These are phyloP conservation scores for Purpureocillium lavendulum DNA, from an alignment of 2,329 filamentous ascomycete species.

Conservation along the genomic window DNA sequence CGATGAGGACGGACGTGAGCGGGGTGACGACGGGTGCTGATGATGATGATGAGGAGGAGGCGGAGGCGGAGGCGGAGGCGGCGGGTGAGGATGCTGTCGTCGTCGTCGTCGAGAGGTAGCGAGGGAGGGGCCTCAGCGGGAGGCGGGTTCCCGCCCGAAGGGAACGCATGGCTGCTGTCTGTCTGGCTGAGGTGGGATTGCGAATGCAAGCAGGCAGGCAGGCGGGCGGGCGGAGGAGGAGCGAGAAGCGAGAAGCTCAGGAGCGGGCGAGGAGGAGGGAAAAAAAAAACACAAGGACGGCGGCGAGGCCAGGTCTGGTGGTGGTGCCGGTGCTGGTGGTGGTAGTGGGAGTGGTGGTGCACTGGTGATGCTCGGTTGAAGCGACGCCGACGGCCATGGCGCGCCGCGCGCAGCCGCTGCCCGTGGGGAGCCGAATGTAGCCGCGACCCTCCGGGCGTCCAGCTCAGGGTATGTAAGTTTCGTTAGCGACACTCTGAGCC, in stretches of 20 bases:
- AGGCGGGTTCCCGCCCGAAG: conserved; percentile 39
- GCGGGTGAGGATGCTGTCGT: conserved; percentile 5
- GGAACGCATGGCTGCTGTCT: conserved; percentile 40
- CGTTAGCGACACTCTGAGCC: no score
- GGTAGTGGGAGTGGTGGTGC: neutral
- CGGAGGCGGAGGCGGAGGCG: no score
- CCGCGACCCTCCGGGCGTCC: conserved; percentile 7
- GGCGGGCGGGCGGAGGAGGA: no score
- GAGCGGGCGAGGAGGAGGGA: no score
- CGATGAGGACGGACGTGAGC: conserved; percentile 80
- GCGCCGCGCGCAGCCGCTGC: conserved; percentile 6
- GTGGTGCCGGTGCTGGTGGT: no score
- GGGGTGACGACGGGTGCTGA: conserved; percentile 32
- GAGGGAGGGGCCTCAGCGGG: conserved; percentile 35
- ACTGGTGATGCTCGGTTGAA: neutral
- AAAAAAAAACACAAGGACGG: no score
- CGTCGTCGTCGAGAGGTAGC: conserved; percentile 18
- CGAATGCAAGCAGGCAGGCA: neutral
- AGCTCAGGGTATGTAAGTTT: no score
- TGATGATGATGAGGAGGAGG: conserved; percentile 11
- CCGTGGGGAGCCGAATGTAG: conserved; percentile 25
- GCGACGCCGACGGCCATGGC: neutral
- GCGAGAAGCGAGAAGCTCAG: no score
- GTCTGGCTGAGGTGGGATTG: neutral
- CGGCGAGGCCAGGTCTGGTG: no score